Percentiles rank a stretch among this genome's conserved stretches.
These are phyloP conservation scores for Calvatia gigantea DNA, from an alignment of 768 basidiomycete species.

Conservation along the genomic window DNA sequence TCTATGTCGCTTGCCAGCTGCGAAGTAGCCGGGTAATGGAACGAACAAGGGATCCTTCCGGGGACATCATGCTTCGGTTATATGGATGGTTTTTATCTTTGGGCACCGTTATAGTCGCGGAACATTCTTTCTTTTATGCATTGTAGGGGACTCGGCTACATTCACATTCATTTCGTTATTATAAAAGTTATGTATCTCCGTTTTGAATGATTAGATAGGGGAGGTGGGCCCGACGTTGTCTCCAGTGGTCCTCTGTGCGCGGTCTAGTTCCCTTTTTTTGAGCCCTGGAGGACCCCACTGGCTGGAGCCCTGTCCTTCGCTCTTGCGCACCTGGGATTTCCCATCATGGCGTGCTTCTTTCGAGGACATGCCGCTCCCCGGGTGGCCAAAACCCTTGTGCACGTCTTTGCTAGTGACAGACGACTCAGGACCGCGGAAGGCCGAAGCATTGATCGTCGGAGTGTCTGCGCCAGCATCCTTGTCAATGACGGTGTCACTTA, in stretches of 20 bases:
- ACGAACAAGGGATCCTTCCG: background rate
- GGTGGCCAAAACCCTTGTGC: constrained; percentile 8
- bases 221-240: constrained; percentile 5
- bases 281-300: constrained; percentile 8
- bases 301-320: background rate
- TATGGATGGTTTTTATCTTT: no score
- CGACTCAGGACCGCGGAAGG: constrained; percentile 7
- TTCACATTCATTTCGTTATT: background rate
- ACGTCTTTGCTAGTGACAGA: constrained; percentile 12
- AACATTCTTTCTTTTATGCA: no score
- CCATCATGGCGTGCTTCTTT: constrained; percentile 2
- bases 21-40: background rate
- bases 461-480: background rate
- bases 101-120: no score
- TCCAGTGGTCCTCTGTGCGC: constrained; percentile 2
- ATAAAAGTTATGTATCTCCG: background rate
- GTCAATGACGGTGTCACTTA: constrained; percentile 5
- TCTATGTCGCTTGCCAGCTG: constrained; percentile 15
- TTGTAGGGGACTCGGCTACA: background rate
- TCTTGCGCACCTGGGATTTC: constrained; percentile 1
- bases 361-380: constrained; percentile 11
- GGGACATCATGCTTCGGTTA: background rate
- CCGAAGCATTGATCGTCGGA: background rate
- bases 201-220: background rate
- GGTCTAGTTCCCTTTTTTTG: constrained; percentile 1